Conservation (phyloP, 75 land plant genomes). For the Pinus taeda region DNA sequence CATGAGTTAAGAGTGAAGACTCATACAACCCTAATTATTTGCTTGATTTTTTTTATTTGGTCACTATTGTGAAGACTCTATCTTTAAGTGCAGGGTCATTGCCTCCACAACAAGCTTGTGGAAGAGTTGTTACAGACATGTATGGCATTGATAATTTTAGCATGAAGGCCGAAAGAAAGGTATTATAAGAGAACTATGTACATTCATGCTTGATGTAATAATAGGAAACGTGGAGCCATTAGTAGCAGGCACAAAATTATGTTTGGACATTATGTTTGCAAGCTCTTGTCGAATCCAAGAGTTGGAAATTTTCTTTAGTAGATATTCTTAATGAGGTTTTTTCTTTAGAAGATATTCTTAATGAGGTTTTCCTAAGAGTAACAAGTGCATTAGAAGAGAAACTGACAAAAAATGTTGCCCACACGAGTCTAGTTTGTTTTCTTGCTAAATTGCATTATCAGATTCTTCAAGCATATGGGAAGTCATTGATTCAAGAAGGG, state of each 20-base stretch:
- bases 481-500: constrained; percentile 52
- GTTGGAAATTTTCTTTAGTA: constrained; percentile 69
- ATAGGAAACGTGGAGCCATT: constrained; percentile 59
- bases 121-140: constrained; percentile 70
- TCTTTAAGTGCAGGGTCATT: constrained; percentile 63
- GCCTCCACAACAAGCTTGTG: constrained; percentile 83
- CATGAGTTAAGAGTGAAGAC: neutral
- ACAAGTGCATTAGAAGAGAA: constrained; percentile 70
- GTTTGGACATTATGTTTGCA: constrained; percentile 86
- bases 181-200: constrained; percentile 53
- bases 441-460: constrained; percentile 48
- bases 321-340: constrained; percentile 68
- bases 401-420: constrained; percentile 54
- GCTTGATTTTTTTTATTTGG: constrained; percentile 19
- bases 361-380: constrained; percentile 50
- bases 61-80: constrained; percentile 50
- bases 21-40: neutral
- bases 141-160: constrained; percentile 66
- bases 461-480: constrained; percentile 50
- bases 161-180: constrained; percentile 39
- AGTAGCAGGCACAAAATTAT: constrained; percentile 69
- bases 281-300: constrained; percentile 80
- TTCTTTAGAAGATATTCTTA: constrained; percentile 53
- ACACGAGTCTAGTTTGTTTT: constrained; percentile 71
- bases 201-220: constrained; percentile 59